Evolutionary conservation across 352 stramenopile species (phyloP).

Genomic region (Pythium aphanidermatum): DNA sequence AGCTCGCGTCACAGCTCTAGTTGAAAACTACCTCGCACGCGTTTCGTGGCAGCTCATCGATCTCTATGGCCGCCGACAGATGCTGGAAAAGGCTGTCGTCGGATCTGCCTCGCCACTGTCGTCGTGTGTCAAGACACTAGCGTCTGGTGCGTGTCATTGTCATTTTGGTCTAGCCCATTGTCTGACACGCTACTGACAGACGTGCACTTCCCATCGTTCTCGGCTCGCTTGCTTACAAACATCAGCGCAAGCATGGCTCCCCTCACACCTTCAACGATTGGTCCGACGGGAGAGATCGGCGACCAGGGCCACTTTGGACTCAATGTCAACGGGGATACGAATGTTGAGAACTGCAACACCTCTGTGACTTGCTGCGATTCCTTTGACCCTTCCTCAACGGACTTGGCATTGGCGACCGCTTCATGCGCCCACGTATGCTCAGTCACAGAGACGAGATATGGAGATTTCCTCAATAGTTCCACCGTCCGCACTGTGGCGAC

Average conservation of each 20-base stretch:
- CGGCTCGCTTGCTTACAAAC: conserved; percentile 66
- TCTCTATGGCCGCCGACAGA: conserved; percentile 71
- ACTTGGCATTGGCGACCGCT: conserved; percentile 7
- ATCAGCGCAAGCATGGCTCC: conserved; percentile 35
- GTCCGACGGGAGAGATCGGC: conserved; percentile 74
- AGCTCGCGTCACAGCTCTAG: conserved; percentile 70
- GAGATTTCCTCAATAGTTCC: conserved; percentile 30
- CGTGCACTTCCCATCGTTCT: conserved; percentile 74
- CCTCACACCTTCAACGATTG: conserved; percentile 47
- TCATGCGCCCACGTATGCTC: conserved; percentile 36
- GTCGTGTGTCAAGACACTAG: conserved; percentile 43
- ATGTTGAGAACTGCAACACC: conserved; percentile 90
- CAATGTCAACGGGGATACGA: conserved; percentile 80
- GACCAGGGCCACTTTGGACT: conserved; percentile 90
- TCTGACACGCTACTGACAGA: conserved; percentile 31
- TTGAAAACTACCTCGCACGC: conserved; percentile 54
- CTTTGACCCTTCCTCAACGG: conserved; percentile 18
- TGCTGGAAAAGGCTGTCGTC: conserved; percentile 43
- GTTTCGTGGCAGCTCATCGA: conserved; percentile 64
- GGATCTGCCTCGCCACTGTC: conserved; percentile 41
- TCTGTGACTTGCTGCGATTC: conserved; percentile 83
- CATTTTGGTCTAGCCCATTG: not conserved
- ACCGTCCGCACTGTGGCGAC: conserved; percentile 32
- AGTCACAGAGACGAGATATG: conserved; percentile 31
- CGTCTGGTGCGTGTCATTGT: conserved; percentile 23